Conservation (phyloP, 495 filamentous ascomycete species). For the Xanthoparmelia taractica region DNA sequence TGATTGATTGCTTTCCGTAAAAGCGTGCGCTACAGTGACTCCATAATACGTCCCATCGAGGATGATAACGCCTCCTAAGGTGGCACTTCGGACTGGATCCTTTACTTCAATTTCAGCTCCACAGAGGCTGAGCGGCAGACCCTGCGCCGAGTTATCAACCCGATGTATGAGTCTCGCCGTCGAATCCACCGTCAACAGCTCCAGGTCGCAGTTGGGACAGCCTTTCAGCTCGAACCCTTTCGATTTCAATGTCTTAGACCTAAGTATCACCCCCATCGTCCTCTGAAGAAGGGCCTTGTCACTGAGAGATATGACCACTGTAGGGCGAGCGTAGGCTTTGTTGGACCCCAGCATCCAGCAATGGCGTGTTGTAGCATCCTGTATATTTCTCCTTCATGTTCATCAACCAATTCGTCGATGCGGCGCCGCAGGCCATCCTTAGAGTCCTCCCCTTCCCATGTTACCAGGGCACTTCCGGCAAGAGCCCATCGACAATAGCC, state of each 20-base stretch:
- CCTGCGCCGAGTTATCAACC: not conserved
- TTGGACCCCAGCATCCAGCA: constrained; percentile 7
- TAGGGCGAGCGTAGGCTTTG: constrained; percentile 4
- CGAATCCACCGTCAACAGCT: not conserved
- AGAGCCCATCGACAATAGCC: constrained; percentile 5
- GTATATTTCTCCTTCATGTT: constrained; percentile 3
- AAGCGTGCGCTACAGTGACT: constrained; percentile 4
- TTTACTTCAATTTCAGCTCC: not conserved
- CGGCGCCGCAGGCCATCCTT: not conserved
- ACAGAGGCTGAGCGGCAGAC: constrained; percentile 2
- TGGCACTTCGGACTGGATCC: not conserved
- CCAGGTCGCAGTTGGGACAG: constrained; percentile 1
- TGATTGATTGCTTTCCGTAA: not conserved
- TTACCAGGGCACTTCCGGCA: not conserved
- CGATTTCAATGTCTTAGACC: not conserved
- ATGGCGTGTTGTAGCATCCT: constrained; percentile 1
- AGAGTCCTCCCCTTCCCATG: constrained; percentile 1
- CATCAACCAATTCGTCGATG: not conserved
- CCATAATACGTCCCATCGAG: constrained; percentile 1
- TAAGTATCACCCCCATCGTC: constrained; percentile 2
- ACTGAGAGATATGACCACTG: constrained; percentile 1
- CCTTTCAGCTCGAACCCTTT: constrained; percentile 4
- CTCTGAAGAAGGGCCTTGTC: not conserved
- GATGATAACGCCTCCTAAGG: not conserved
- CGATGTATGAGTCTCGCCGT: not conserved